Base-by-base conservation (phyloP, 148 eudicot genomes). In the Vaccinium vitisidaea region DNA sequence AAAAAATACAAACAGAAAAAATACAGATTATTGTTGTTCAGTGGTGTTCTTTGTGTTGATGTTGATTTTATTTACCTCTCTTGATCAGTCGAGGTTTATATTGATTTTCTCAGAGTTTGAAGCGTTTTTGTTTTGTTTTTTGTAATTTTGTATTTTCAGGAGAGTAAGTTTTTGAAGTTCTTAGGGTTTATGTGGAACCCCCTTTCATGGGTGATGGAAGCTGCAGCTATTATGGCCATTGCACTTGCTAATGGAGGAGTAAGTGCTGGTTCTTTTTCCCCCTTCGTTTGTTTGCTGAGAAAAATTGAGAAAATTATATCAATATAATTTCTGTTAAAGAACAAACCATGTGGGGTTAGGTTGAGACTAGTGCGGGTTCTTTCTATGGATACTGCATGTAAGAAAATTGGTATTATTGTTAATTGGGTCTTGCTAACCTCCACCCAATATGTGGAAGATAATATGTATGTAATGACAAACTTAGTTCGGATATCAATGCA, bases 101-200 rank as follows among this genome's bases (percentile, higher is more conserved):
- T 76, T 48, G 13, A 2, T 21, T 76, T 76, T 76, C 2, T 46
- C n/a, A 8, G 49, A 76, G 19, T 18, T 76, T 76, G 55, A 76
- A 0, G 32, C 2, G 32, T 76, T 76, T 76, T 76, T 16, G 55
- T 21, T 76, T 67, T 67, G 16, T 32, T 32, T 76, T 1, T 76
- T 43, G 27, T 77, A 3, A n/a, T 49, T 50, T 23, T 49, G 23
- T 4, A 39, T 25, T 53, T 78, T 8, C 79, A 88, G 90, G 90
- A 89, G 63, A 89, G 86, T 82, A 89, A 89, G 55, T 0, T 88
- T n/a, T 85, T 89, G 27, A 89, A 89, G 87, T 87, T 89, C 54
- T 59, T 89, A 54, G 90, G 90, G 76, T 89, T 89, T 83, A 89
- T 89, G 91, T 89, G 91, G 91, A 89, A 89, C 79, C 91, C 91